Conservation (phyloP, 2,329 filamentous ascomycete genomes). For the Sporothrix brunneoviolacea region DNA sequence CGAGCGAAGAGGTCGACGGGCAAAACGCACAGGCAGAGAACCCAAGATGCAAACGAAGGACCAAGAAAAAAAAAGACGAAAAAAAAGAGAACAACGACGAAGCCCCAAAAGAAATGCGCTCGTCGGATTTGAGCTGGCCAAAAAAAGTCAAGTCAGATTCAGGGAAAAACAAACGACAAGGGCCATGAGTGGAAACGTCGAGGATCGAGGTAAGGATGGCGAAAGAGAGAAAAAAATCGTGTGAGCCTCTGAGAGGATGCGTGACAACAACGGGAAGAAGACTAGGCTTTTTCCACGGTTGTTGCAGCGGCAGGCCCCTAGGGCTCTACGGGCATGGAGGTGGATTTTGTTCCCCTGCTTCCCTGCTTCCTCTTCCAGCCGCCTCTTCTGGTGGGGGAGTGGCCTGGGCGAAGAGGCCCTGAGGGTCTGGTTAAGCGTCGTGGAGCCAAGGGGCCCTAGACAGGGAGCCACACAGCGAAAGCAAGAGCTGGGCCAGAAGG, state of each 20-base stretch:
- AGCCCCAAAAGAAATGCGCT: background rate
- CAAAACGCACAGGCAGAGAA: background rate
- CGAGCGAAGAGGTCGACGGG: background rate
- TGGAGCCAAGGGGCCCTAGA: constrained; percentile 1
- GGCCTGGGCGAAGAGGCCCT: constrained; percentile 2
- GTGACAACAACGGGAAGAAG: constrained; percentile 1
- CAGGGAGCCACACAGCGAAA: background rate
- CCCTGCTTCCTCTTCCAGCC: background rate
- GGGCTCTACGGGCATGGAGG: background rate
- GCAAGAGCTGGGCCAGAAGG: background rate
- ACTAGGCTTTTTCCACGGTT: constrained; percentile 5
- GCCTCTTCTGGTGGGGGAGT: background rate
- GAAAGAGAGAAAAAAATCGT: background rate
- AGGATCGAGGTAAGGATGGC: background rate
- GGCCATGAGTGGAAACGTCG: constrained; percentile 1
- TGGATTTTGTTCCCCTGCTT: background rate
- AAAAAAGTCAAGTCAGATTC: background rate
- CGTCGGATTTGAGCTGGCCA: background rate
- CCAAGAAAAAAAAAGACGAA: background rate
- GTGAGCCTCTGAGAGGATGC: constrained; percentile 3
- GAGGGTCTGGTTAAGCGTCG: constrained; percentile 1
- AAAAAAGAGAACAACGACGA: background rate
- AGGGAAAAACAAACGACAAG: background rate
- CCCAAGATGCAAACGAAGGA: constrained; percentile 5
- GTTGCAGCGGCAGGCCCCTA: background rate